Base-by-base conservation (phyloP, 306 rosid species). In the Mimosa pudica region DNA sequence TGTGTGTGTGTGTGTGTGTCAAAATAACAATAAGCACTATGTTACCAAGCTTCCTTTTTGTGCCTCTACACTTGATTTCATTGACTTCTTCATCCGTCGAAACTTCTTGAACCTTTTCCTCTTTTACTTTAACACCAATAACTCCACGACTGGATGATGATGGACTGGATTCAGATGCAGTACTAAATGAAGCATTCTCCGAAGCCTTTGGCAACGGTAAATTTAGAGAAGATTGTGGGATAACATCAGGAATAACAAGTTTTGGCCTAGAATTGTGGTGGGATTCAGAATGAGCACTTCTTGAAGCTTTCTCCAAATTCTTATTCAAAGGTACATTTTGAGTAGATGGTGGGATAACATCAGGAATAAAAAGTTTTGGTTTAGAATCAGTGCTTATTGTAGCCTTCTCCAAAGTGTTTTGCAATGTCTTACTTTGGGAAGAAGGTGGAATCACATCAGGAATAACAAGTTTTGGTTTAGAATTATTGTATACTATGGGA, bases 21-120 rank as follows among this genome's bases (percentile, higher is more conserved):
- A 18, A 48, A 74, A 52, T 60, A 77, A 71, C 54, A 58, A n/a
- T 17, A 30, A 73, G 60, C 7, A 17, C 67, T 18, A 75, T 12
- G 32, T 79, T 82, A 92, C 98, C 98, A 63, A 87, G 73, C 79
- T 91, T 95, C 74, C 98, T 78, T 83, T 95, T 95, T 16, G 88
- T 86, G 75, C 90, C 92, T 83, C 51, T 91, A n/a, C 86, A 93
- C 79, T 85, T 84, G 70, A 62, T 48, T 86, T 89, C 88, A 79
- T 63, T 64, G 45, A 48, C 75, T 47, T 89, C 92, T 44, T 79
- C 78, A 77, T 88, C 86, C 46, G 86, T 74, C 65, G 86, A 80
- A 69, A 38, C 70, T 76, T 81, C 88, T 8, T 63, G 76, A 51
- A 85, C 42, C 75, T 61, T 91, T 5, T 89, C 93, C 49, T 84